phyloP scores from a whole-genome alignment of 345 rosid species.

The Stellera chamaejasme region DNA sequence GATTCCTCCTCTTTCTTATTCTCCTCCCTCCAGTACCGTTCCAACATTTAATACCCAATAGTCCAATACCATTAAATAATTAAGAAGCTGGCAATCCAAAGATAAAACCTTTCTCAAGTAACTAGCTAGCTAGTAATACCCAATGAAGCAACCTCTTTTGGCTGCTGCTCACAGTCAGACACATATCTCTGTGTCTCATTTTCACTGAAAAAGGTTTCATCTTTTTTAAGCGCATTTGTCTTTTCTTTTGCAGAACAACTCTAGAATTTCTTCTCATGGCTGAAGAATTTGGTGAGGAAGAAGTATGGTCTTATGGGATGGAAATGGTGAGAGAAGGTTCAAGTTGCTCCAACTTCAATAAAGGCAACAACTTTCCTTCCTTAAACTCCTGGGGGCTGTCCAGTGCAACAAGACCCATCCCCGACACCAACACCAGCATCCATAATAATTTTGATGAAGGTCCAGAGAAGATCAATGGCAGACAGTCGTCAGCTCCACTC shows the following conservation, averaged over 20 bases:
- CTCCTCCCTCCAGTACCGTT: constrained; percentile 19
- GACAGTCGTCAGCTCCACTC: constrained; percentile 71
- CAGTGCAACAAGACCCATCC: constrained; percentile 32
- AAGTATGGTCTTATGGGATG: constrained; percentile 45
- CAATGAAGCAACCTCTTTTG: neutral
- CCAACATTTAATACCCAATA: neutral
- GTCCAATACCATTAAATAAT: too few relatives aligned
- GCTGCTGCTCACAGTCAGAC: constrained; percentile 3
- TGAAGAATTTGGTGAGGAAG: constrained; percentile 74
- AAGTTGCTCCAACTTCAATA: constrained; percentile 22
- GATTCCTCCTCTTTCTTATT: constrained; percentile 45
- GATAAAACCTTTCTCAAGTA: neutral
- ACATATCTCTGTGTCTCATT: neutral
- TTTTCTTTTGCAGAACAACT: constrained; percentile 4
- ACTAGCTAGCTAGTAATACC: constrained; percentile 17
- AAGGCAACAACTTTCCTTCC: constrained; percentile 28
- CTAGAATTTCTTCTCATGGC: constrained; percentile 13
- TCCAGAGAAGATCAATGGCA: constrained; percentile 16
- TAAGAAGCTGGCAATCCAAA: neutral
- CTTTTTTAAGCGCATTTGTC: neutral
- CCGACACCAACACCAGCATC: constrained; percentile 16
- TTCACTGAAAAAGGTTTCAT: too few relatives aligned
- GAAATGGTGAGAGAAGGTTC: constrained; percentile 29
- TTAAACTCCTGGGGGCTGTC: constrained; percentile 32
- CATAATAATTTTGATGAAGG: constrained; percentile 1